Evolutionary conservation across 2,329 filamentous ascomycete species (phyloP), one percentile per base, ranked within the genome.

Genomic region (Juglanconis juglandina): DNA sequence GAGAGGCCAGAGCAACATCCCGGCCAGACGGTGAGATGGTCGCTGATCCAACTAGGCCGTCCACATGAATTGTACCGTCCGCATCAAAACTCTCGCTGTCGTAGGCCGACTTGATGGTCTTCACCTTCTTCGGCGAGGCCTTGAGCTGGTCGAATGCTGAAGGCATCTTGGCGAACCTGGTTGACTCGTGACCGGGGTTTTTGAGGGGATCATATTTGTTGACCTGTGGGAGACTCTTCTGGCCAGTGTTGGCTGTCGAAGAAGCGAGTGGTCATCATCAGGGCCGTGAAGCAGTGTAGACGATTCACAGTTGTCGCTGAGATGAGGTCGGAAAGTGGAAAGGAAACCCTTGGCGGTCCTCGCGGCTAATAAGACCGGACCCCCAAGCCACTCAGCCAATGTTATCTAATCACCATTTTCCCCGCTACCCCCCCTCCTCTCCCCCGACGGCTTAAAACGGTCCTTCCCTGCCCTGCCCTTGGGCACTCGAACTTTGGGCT

Each of bases 21-120:
- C 94, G 85, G 53, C 94, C 92, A 63, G 89, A 93, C 2, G 93
- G 93, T 24, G 93, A 96, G 74, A 97, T 96, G 62, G 92, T 94
- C 67, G 94, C 93, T 5, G 94, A 96, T 52, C 92, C 92, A 56
- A 96, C 91, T 30, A 85, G 74, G n/a, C 84, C 84, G 65, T 93
- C 88, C 55, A 97, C 90, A 68, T 90, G 87, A 67, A 97, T 93
- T 1, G 88, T 90, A 56, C 90, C 88, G 75, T 96, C 89, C 64
- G 88, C 85, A 67, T 92, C 91, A 68, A 96, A 97, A 39, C 90
- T 96, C 58, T 90, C 87, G 73, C 92, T 96, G 65, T 96, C 91
- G 66, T 87, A 92, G 44, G 91, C 89, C 59, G 86, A 87, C 68
- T 83, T 85, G 67, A 87, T 83, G 39, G 76, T 72, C 70, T 86